Conservation (phyloP, 2,329 filamentous ascomycete genomes). For the Fusarium vanettenii region DNA sequence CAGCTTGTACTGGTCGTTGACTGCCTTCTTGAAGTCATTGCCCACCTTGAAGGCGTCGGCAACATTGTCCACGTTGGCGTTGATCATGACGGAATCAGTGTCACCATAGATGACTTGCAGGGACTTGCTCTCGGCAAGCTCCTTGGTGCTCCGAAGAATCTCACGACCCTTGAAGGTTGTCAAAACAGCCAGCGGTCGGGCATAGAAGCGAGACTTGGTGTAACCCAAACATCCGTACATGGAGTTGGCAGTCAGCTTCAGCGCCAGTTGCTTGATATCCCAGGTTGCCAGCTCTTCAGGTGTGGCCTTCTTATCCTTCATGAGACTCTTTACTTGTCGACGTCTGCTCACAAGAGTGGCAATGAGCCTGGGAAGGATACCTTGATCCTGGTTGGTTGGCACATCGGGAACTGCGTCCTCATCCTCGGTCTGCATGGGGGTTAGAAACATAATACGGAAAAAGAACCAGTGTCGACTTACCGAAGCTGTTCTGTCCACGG, state of each 20-base stretch:
- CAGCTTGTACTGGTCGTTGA: constrained; percentile 92
- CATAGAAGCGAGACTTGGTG: constrained; percentile 96
- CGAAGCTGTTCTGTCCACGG: constrained; percentile 81
- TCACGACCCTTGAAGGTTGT: constrained; percentile 98
- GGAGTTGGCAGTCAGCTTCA: constrained; percentile 98
- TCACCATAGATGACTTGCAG: constrained; percentile 98
- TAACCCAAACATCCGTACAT: constrained; percentile 99
- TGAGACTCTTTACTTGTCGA: constrained; percentile 92
- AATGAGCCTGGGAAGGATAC: constrained; percentile 91
- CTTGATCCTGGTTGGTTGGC: constrained; percentile 80
- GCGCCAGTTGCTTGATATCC: constrained; percentile 97
- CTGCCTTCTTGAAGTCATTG: constrained; percentile 91
- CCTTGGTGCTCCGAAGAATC: constrained; percentile 95
- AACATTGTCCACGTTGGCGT: constrained; percentile 95
- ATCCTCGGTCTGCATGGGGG: constrained; percentile 64
- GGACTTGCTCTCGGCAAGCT: constrained; percentile 89
- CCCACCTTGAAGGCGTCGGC: constrained; percentile 91
- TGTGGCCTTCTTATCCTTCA: constrained; percentile 93
- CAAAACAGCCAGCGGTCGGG: constrained; percentile 91
- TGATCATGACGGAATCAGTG: constrained; percentile 99
- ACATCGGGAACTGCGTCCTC: constrained; percentile 92
- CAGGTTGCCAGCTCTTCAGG: constrained; percentile 89
- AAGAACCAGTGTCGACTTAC: constrained; percentile 61
- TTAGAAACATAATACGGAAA: constrained; percentile 41
- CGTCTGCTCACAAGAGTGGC: constrained; percentile 89